Evolutionary conservation across 495 filamentous ascomycete species (phyloP), one percentile per base, ranked within the genome.

Genomic region (Penicillium simplicissimum): DNA sequence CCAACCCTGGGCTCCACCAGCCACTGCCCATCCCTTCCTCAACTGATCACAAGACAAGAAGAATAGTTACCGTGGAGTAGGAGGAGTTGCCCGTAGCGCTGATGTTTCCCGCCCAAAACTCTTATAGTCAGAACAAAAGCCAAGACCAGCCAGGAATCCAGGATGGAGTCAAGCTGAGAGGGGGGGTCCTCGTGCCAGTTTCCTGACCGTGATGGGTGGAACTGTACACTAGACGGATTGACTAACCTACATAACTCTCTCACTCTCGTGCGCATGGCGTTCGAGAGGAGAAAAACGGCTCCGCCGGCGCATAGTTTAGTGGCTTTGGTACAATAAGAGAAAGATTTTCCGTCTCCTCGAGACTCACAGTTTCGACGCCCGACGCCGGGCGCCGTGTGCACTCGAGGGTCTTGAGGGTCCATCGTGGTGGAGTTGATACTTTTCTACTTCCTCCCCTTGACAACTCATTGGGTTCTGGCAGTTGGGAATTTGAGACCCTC

Each of bases 1-100:
- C 53, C 35, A 42, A 17, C 38, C 55, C 21, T 37, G 45, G 55
- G 28, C 55, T 57, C 55, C 55, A 57, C 55, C 55, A 36, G 33
- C 31, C 51, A 53, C 55, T 47, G 55, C 28, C 25, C 28, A 57
- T 57, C 55, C 45, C 38, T 47, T 57, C 28, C 55, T 14, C 31
- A 36, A 53, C n/a, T 13, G n/a, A 53, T 35, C 31, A 34, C 28
- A 21, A 45, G 45, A 31, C 23, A 25, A 49, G 45, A 23, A 19
- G 28, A 7, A 31, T 31, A 5, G n/a, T 21, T 53, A 19, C 33
- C 34, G 8, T 36, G 51, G 51, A 36, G 13, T 49, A 28, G 23
- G 19, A 43, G 42, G 19, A 43, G 42, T 11, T 45, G 42, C 42
- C 42, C 40, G 23, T 47, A 57, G 38, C 40, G 55, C 23, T 57